Evolutionary conservation across 2,329 filamentous ascomycete species (phyloP).

Genomic region (Colletotrichum siamense): DNA sequence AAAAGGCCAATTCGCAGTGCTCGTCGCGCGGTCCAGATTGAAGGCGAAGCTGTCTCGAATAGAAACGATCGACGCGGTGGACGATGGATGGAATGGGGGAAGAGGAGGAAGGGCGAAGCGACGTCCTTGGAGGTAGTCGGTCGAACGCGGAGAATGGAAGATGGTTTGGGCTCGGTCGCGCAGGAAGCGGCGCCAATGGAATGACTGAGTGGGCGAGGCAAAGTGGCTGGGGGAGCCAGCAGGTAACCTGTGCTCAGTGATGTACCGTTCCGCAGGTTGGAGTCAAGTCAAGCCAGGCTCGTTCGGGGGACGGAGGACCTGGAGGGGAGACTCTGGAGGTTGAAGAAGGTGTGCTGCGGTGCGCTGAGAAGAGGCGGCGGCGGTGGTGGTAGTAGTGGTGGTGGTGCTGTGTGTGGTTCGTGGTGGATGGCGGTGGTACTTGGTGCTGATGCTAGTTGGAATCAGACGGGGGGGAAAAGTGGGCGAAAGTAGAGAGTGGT

Average conservation of each 20-base stretch:
- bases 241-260: neutral
- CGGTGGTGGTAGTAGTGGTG: neutral
- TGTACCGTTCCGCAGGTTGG: neutral
- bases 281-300: conserved; percentile 6
- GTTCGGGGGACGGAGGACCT: neutral
- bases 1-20: conserved; percentile 25
- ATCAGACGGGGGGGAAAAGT: conserved; percentile 16
- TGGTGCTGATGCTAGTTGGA: neutral
- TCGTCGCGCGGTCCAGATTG: conserved; percentile 20
- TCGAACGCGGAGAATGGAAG: conserved; percentile 21
- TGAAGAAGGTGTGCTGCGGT: neutral
- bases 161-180: conserved; percentile 23
- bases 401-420: neutral
- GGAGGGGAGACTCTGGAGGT: neutral
- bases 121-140: conserved; percentile 14
- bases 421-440: neutral
- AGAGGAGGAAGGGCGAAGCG: conserved; percentile 1
- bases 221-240: conserved; percentile 11
- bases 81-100: conserved; percentile 17
- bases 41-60: neutral
- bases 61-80: conserved; percentile 11
- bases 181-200: conserved; percentile 22
- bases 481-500: conserved; percentile 9
- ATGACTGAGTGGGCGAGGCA: conserved; percentile 18
- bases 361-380: neutral